Conservation (phyloP, 208 protist species). For the Crithidia bombi region DNA sequence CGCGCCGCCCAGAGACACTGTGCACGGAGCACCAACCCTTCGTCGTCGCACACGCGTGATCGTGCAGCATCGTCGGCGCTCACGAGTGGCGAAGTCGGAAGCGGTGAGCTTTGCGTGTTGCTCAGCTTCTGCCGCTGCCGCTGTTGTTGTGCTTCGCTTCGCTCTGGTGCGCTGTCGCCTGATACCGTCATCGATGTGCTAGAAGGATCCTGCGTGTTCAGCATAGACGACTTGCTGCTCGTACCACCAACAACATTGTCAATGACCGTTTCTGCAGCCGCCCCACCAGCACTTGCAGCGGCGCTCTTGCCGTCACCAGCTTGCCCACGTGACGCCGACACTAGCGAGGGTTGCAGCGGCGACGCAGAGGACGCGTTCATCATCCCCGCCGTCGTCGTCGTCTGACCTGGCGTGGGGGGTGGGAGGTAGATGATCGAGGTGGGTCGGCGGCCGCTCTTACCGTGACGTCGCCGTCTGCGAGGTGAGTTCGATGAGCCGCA, state of each 20-base stretch:
- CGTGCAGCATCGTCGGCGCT: neutral
- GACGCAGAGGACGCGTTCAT: neutral
- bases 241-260: neutral
- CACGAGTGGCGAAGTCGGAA: neutral
- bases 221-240: no score
- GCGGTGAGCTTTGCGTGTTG: neutral
- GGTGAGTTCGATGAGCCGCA: neutral
- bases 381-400: no score
- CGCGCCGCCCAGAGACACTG: slow-evolving; percentile 50
- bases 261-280: no score
- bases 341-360: neutral
- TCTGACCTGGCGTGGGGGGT: neutral
- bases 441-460: neutral
- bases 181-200: no score
- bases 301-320: neutral
- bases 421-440: slow-evolving; percentile 12
- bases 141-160: neutral
- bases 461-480: neutral
- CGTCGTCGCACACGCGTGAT: neutral
- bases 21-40: slow-evolving; percentile 41
- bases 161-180: no score
- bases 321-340: neutral
- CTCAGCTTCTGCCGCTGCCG: neutral
- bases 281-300: no score
- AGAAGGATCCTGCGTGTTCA: no score